Base-by-base conservation (phyloP, 2,329 filamentous ascomycete species). In the Dactylellina parvicollis region DNA sequence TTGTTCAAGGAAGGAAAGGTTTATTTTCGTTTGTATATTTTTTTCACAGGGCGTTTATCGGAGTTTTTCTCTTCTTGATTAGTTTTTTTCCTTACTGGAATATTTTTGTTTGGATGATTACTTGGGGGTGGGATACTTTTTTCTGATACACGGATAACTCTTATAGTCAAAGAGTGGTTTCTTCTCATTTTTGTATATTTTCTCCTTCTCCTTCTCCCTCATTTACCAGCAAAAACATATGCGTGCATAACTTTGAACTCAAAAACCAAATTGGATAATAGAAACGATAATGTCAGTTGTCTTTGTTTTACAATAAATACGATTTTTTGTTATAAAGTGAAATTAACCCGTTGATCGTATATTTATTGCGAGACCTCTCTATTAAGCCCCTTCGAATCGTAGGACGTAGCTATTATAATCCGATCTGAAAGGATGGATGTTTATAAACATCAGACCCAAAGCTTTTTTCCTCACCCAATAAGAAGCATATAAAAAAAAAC, bases 231-330 rank as follows among this genome's bases (percentile, higher is more conserved):
- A 42, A n/a, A 59, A 56, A 42, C 34, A 42, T 38, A 61, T 40
- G 57, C 57, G 36, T 26, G 61, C 32, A 30, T 55, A 36, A 42
- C 32, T 67, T 66, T 38, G 30, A 12, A 18, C 26, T 3, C 12
- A 52, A 52, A 42, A 46, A 34, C 46, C 36, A 67, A 66, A 67
- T 67, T 67, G 52, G 38, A 59, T 67, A 67, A 67, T 67, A 67
- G 62, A 67, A 38, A 55, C 47, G 52, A 34, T 42, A 44, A 40
- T 30, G 52, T 26, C 36, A 18, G 20, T 12, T 42, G 26, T 38
- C 32, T 30, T 28, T 30, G 12, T 14, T n/a, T 28, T 49, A 28
- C 24, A n/a, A n/a, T n/a, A n/a, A 28, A 26, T 18, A 49, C 47
- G 47, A 52, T 8, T 36, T 52, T 49, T 52, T 24, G 26, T 30